Evolutionary conservation across 2,329 filamentous ascomycete species (phyloP).

Genomic region (Nigrograna mackinnonii): DNA sequence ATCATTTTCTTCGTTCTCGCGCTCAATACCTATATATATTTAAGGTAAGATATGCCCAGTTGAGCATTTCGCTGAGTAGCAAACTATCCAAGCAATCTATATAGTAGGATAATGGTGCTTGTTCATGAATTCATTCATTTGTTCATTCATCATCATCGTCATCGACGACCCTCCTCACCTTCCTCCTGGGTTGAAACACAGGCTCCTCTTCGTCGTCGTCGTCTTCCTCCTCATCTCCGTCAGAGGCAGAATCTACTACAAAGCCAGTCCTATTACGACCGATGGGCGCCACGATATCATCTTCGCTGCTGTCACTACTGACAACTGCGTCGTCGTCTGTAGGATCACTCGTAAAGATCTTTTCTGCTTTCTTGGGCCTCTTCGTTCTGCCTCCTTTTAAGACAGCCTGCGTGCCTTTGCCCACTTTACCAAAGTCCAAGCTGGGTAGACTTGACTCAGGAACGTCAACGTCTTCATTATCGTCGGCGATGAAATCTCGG

Average conservation of each 20-base stretch:
- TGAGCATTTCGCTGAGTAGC: too few species aligned
- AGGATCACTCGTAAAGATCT: conserved; percentile 39
- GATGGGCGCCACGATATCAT: conserved; percentile 15
- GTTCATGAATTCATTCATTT: background rate
- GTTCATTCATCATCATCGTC: conserved; percentile 8
- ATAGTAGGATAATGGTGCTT: too few species aligned
- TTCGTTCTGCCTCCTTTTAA: conserved; percentile 25
- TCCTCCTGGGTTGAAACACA: conserved; percentile 15
- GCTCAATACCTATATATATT: too few species aligned
- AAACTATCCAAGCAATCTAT: too few species aligned
- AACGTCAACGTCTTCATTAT: conserved; percentile 39
- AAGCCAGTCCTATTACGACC: conserved; percentile 17
- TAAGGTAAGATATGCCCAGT: too few species aligned
- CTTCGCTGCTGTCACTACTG: conserved; percentile 39
- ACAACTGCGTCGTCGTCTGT: conserved; percentile 36
- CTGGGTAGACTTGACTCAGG: conserved; percentile 37
- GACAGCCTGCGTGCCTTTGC: conserved; percentile 37
- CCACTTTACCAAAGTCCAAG: conserved; percentile 27
- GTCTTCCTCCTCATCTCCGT: conserved; percentile 17
- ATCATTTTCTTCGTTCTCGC: too few species aligned
- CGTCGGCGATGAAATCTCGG: conserved; percentile 48
- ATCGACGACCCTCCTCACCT: conserved; percentile 32
- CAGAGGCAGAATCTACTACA: conserved; percentile 26
- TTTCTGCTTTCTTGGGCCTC: conserved; percentile 22
- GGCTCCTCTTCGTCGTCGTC: conserved; percentile 16